Conservation (phyloP, 805 yeast species). For the Zygotorulaspora chibaensis region DNA sequence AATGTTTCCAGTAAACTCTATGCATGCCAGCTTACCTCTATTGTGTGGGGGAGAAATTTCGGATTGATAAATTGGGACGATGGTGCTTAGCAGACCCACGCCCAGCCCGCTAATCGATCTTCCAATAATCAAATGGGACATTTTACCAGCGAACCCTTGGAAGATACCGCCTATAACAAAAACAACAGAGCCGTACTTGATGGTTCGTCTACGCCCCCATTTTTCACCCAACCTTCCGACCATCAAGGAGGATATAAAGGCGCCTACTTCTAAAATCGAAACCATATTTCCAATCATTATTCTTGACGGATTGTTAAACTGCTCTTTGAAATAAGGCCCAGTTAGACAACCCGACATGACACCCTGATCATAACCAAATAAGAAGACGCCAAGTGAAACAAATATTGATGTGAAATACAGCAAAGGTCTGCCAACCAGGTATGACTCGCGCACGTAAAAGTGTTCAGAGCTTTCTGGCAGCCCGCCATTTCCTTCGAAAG, state of each 20-base stretch:
- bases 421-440: conserved; percentile 23
- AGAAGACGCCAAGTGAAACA: conserved; percentile 47
- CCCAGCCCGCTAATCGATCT: conserved; percentile 81
- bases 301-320: conserved; percentile 69
- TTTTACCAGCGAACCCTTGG: conserved; percentile 57
- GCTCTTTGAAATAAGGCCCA: conserved; percentile 61
- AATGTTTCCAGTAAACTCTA: conserved; percentile 84
- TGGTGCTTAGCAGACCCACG: conserved; percentile 76
- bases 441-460: conserved; percentile 16
- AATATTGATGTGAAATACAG: conserved; percentile 39
- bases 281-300: conserved; percentile 80
- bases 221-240: conserved; percentile 76
- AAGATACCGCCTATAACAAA: conserved; percentile 76
- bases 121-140: conserved; percentile 62
- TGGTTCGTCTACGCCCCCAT: conserved; percentile 75
- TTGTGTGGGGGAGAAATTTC: conserved; percentile 83
- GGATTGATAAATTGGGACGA: conserved; percentile 83
- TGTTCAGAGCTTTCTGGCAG: conserved; percentile 14
- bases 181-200: conserved; percentile 70
- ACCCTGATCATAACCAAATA: conserved; percentile 84
- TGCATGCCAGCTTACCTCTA: conserved; percentile 79
- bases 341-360: conserved; percentile 86
- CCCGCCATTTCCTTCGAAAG: neutral
- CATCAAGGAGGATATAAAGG: conserved; percentile 69
- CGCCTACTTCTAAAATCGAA: conserved; percentile 85